These are phyloP conservation scores for Thermothielavioides terrestris DNA, from an alignment of 495 filamentous ascomycete genomes.

Conservation along the genomic window DNA sequence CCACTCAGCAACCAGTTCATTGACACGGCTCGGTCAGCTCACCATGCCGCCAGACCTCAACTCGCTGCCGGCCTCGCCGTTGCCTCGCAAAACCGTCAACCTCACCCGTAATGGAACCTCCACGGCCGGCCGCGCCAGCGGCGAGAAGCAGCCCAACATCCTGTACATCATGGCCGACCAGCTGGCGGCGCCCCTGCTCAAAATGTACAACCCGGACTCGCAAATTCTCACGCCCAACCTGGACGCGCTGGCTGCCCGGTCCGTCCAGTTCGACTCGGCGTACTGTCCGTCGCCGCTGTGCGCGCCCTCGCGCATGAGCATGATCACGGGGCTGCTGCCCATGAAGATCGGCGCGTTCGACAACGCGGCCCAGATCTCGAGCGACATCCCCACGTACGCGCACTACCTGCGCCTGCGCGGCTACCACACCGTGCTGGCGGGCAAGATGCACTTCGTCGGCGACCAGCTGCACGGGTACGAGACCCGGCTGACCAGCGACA, in stretches of 20 bases:
- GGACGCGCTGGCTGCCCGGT: constrained; percentile 64
- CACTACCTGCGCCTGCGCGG: constrained; percentile 78
- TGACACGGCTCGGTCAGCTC: too few species aligned
- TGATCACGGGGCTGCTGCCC: constrained; percentile 80
- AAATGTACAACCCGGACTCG: constrained; percentile 71
- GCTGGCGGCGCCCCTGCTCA: constrained; percentile 74
- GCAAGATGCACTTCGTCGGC: constrained; percentile 94
- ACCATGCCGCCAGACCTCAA: constrained; percentile 50
- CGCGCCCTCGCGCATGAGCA: constrained; percentile 78
- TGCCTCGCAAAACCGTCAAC: constrained; percentile 8
- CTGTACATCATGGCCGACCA: constrained; percentile 78
- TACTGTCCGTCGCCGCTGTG: constrained; percentile 88
- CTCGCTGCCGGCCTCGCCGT: constrained; percentile 37
- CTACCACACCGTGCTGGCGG: constrained; percentile 81
- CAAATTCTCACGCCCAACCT: constrained; percentile 80
- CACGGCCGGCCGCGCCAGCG: background rate
- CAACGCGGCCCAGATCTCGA: constrained; percentile 67
- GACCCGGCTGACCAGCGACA: constrained; percentile 78
- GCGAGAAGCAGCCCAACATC: constrained; percentile 28
- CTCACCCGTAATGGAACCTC: background rate
- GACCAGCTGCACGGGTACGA: constrained; percentile 90
- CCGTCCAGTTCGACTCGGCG: constrained; percentile 78
- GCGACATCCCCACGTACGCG: constrained; percentile 75
- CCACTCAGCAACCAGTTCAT: constrained; percentile 1
- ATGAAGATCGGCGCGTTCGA: constrained; percentile 82